phyloP scores from a whole-genome alignment of 2,329 filamentous ascomycete genomes.

The Venturia nashicola region DNA sequence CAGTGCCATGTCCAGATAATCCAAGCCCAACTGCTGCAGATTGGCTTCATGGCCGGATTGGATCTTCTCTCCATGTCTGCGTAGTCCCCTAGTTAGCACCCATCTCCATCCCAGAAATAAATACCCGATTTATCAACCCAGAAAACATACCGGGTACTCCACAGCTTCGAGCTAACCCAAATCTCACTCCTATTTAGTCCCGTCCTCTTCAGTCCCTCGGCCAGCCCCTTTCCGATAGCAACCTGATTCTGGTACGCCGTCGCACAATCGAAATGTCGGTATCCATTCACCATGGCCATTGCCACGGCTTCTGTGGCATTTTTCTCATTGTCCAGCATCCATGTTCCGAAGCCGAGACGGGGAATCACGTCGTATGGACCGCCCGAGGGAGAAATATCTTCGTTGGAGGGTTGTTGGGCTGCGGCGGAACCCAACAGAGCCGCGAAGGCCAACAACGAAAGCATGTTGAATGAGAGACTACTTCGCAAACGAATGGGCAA shows the following conservation, averaged over 20 bases:
- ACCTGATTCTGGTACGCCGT: conserved; percentile 32
- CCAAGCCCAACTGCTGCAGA: conserved; percentile 23
- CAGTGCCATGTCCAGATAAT: conserved; percentile 29
- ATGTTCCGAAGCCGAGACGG: conserved; percentile 25
- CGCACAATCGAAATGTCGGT: conserved; percentile 37
- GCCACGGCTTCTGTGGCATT: conserved; percentile 26
- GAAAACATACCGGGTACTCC: conserved; percentile 21
- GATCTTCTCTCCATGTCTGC: conserved; percentile 5
- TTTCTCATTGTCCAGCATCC: conserved; percentile 21
- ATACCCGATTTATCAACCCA: too few relatives aligned
- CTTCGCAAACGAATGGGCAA: not conserved
- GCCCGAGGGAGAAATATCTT: not conserved
- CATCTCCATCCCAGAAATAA: not conserved
- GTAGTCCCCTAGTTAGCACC: not conserved
- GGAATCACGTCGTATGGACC: not conserved
- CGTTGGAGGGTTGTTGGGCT: not conserved
- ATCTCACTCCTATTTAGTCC: conserved; percentile 22
- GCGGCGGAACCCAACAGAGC: not conserved
- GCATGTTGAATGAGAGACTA: too few relatives aligned
- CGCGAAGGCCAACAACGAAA: not conserved
- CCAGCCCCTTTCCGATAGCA: conserved; percentile 30
- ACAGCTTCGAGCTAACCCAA: conserved; percentile 28
- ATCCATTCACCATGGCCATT: conserved; percentile 34
- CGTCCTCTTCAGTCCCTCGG: conserved; percentile 21
- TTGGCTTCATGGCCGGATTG: conserved; percentile 18